A percentile compares a stretch with the other conserved stretches of the same genome.
Conservation (phyloP, 805 yeast genomes). For the Debaryomyces hansenii region DNA sequence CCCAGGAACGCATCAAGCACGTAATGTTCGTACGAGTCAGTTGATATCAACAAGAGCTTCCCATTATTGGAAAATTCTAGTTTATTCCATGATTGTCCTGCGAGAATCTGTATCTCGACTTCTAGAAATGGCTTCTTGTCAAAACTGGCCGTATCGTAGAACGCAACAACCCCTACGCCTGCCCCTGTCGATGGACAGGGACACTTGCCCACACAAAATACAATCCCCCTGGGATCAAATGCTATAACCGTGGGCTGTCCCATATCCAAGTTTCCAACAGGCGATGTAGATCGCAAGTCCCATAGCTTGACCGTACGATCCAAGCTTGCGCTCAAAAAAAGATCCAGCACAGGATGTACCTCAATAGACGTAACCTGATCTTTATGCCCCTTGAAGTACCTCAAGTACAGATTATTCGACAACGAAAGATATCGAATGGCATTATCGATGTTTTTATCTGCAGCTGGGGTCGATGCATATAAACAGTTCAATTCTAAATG, state of each 20-base stretch:
- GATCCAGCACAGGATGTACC: constrained; percentile 67
- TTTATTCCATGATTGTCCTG: constrained; percentile 51
- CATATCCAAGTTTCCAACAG: constrained; percentile 58
- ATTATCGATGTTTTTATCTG: constrained; percentile 52
- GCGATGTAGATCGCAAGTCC: constrained; percentile 73
- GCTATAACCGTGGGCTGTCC: constrained; percentile 60
- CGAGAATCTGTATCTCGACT: constrained; percentile 15
- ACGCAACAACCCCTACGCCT: constrained; percentile 28
- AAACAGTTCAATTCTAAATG: constrained; percentile 71
- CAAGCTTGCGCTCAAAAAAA: constrained; percentile 63
- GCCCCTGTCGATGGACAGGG: constrained; percentile 19
- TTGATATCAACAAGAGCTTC: constrained; percentile 57
- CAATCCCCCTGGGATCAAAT: constrained; percentile 81
- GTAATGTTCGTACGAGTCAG: constrained; percentile 54
- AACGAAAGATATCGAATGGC: constrained; percentile 74
- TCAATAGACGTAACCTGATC: constrained; percentile 72
- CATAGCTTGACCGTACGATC: constrained; percentile 84
- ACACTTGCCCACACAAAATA: constrained; percentile 61
- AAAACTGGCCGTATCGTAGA: constrained; percentile 62
- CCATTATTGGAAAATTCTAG: constrained; percentile 82
- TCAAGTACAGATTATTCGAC: constrained; percentile 72
- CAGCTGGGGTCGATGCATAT: constrained; percentile 70
- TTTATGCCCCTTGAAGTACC: constrained; percentile 88
- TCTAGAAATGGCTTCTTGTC: constrained; percentile 56
- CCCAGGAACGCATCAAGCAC: constrained; percentile 74